Evolutionary conservation across 768 basidiomycete genomes (phyloP).

Genomic region (Leccinum incarnatum): DNA sequence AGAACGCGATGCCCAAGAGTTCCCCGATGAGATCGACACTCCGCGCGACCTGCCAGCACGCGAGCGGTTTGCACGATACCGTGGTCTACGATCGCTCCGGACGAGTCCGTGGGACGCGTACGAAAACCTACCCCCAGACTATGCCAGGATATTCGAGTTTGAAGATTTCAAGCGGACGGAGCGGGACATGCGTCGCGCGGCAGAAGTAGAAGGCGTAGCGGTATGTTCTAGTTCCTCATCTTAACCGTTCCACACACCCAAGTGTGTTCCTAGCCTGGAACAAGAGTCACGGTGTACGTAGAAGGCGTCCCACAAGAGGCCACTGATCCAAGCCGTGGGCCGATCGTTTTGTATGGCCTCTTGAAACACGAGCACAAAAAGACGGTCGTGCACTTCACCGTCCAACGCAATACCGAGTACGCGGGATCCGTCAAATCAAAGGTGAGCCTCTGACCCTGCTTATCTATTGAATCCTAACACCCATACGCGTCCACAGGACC

Average conservation of each 20-base stretch:
- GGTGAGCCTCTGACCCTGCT: constrained; percentile 30
- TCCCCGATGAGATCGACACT: constrained; percentile 96
- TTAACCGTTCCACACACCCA: not conserved
- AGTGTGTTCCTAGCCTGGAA: constrained; percentile 58
- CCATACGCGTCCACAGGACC: constrained; percentile 53
- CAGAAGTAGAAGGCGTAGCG: constrained; percentile 68
- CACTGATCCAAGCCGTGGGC: constrained; percentile 32
- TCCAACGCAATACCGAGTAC: constrained; percentile 96
- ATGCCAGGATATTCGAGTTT: constrained; percentile 94
- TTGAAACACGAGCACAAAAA: constrained; percentile 96
- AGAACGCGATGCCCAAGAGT: constrained; percentile 79
- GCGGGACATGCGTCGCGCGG: constrained; percentile 60
- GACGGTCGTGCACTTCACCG: constrained; percentile 86
- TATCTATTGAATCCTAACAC: not conserved
- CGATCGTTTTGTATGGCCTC: constrained; percentile 74
- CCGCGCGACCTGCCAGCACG: constrained; percentile 80
- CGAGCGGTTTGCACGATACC: constrained; percentile 85
- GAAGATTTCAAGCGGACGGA: constrained; percentile 91
- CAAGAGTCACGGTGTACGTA: constrained; percentile 73
- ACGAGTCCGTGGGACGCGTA: constrained; percentile 98
- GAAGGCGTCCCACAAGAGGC: constrained; percentile 72
- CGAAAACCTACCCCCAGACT: constrained; percentile 92
- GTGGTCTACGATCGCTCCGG: constrained; percentile 87
- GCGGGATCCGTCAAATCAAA: constrained; percentile 86
- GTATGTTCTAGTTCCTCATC: constrained; percentile 40